Conservation (phyloP, 441 rosid genomes). For the Macaranga tanarius region DNA sequence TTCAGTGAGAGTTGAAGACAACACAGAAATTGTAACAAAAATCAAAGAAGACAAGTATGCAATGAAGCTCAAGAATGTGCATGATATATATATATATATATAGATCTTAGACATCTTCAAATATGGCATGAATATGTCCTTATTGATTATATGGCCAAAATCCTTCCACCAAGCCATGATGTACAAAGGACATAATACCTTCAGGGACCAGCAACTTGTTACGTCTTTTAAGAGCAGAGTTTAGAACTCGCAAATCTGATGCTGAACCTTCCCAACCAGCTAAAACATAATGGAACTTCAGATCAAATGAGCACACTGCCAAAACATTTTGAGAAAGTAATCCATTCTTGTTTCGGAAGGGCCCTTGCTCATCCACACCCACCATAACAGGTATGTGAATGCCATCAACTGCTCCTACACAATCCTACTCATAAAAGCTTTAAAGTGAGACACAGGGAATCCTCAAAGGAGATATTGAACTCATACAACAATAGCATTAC, state of each 20-base stretch:
- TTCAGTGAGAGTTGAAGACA: conserved; percentile 3
- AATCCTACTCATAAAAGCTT: conserved; percentile 44
- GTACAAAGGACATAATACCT: conserved; percentile 42
- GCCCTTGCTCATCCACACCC: conserved; percentile 90
- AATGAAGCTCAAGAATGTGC: neutral
- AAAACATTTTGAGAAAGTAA: conserved; percentile 76
- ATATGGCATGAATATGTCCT: neutral
- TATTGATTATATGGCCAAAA: neutral
- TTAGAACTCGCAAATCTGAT: conserved; percentile 67
- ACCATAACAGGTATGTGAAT: conserved; percentile 85
- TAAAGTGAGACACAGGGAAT: conserved; percentile 1
- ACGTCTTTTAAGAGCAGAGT: conserved; percentile 71
- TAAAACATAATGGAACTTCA: conserved; percentile 76
- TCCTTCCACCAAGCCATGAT: neutral
- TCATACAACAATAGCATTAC: conserved; percentile 29
- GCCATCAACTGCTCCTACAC: conserved; percentile 84
- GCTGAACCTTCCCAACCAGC: conserved; percentile 99
- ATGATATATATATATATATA: neutral
- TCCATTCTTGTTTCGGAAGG: conserved; percentile 69
- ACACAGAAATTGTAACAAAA: neutral
- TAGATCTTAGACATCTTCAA: conserved; percentile 2
- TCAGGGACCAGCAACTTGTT: conserved; percentile 68
- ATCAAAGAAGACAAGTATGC: neutral
- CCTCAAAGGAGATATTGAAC: neutral
- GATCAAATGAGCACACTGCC: conserved; percentile 78